Conservation (phyloP, 106 monocot genomes). For the Dactylorhiza incarnata region DNA sequence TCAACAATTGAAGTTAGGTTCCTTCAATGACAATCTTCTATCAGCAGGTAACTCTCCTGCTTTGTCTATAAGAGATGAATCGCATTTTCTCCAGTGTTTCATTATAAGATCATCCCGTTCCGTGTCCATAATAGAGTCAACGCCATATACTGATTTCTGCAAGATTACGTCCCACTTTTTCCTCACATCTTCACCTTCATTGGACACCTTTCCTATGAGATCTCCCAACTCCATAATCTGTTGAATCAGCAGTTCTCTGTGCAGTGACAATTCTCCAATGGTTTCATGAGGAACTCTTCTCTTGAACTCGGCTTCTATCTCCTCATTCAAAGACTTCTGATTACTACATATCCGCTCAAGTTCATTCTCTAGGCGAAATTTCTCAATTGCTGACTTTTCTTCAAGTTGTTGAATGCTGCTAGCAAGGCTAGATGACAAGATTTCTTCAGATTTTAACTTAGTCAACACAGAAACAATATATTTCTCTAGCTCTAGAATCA, state of each 20-base stretch:
- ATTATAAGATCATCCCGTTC: constrained; percentile 10
- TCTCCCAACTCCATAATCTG: constrained; percentile 21
- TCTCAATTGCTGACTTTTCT: constrained; percentile 22
- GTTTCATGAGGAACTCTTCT: constrained; percentile 14
- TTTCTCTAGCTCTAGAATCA: constrained; percentile 37
- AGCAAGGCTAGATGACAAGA: constrained; percentile 12
- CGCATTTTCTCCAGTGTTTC: constrained; percentile 4
- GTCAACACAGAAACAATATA: constrained; percentile 14
- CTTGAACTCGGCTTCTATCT: constrained; percentile 16
- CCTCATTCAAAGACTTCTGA: constrained; percentile 18
- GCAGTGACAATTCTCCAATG: constrained; percentile 11
- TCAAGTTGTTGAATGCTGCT: constrained; percentile 18
- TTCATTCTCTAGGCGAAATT: constrained; percentile 23
- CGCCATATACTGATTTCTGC: constrained; percentile 15
- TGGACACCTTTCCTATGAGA: constrained; percentile 16
- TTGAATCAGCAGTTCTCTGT: constrained; percentile 22
- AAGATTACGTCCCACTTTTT: constrained; percentile 25
- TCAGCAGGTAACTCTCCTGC: constrained; percentile 12
- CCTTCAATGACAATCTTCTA: constrained; percentile 53
- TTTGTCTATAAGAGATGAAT: constrained; percentile 20
- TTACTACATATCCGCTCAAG: constrained; percentile 19
- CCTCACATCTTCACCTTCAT: constrained; percentile 27
- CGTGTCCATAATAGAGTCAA: not conserved
- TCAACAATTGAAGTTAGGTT: constrained; percentile 31
- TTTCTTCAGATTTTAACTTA: constrained; percentile 24